These are phyloP conservation scores for Boletus edulis DNA, from an alignment of 768 basidiomycete genomes.

Conservation along the genomic window DNA sequence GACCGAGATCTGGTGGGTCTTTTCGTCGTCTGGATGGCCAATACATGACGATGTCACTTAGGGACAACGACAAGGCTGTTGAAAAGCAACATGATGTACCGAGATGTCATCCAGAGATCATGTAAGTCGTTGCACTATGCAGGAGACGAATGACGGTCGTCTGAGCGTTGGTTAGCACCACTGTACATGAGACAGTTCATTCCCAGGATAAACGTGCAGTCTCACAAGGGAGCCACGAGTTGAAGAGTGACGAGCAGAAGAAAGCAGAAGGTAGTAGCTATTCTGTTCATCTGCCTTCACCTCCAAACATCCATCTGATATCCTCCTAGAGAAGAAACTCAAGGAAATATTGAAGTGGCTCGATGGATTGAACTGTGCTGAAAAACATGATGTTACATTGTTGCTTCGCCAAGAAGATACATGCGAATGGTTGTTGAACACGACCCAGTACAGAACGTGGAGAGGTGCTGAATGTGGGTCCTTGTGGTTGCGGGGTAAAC, in stretches of 20 bases:
- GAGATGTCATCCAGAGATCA: too few species aligned
- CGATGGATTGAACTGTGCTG: conserved; percentile 1
- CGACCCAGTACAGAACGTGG: conserved; percentile 1
- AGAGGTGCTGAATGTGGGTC: background rate
- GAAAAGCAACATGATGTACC: too few species aligned
- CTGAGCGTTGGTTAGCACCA: background rate
- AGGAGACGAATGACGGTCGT: too few species aligned
- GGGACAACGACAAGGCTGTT: background rate
- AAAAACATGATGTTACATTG: conserved; percentile 3
- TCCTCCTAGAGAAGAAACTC: background rate
- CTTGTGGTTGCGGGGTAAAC: conserved; percentile 9
- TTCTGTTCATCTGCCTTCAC: background rate
- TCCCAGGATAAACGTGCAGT: too few species aligned
- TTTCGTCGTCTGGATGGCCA: background rate
- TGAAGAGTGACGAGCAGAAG: background rate
- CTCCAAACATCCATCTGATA: background rate
- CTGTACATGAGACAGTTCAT: too few species aligned
- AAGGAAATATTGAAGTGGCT: conserved; percentile 1
- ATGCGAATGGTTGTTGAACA: conserved; percentile 3
- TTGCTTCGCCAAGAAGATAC: conserved; percentile 1
- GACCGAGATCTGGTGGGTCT: background rate
- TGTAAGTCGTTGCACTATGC: background rate
- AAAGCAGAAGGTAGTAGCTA: background rate
- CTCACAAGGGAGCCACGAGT: background rate
- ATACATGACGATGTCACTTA: background rate